A percentile compares a stretch with the other conserved stretches of the same genome.
Evolutionary conservation across 129 eudicot species (phyloP).

Genomic region (Smallanthus sonchifolius): DNA sequence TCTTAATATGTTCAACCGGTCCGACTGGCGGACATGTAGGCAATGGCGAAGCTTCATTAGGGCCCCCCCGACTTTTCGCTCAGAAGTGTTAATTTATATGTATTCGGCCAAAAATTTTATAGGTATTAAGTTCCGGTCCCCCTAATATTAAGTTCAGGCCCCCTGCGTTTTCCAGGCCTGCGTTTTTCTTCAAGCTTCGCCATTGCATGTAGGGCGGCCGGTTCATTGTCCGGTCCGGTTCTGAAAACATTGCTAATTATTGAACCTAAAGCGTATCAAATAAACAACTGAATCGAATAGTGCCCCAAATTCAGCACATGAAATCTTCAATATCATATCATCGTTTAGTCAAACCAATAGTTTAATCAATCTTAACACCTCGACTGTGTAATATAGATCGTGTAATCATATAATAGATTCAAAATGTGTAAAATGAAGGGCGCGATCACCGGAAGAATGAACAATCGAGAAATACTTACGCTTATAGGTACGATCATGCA

Average conservation of each 20-base stretch:
- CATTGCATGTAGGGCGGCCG: too few species aligned
- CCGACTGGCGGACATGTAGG: too few species aligned
- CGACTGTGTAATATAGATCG: not conserved
- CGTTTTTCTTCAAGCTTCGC: too few species aligned
- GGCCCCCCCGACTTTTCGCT: too few species aligned
- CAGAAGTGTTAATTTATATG: too few species aligned
- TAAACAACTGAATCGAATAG: not conserved
- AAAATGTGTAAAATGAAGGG: not conserved
- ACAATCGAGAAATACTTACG: conserved; percentile 8
- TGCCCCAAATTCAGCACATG: not conserved
- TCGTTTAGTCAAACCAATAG: not conserved
- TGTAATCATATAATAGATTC: not conserved
- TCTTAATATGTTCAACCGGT: too few species aligned
- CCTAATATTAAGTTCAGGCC: too few species aligned
- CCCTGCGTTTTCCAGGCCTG: too few species aligned
- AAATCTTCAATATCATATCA: not conserved
- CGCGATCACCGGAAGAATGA: not conserved
- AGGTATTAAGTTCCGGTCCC: too few species aligned
- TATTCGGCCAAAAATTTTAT: too few species aligned
- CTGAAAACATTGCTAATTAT: not conserved
- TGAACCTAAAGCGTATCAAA: not conserved
- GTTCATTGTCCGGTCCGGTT: too few species aligned
- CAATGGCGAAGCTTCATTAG: too few species aligned
- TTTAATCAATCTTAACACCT: not conserved
- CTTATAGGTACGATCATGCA: conserved; percentile 10